Evolutionary conservation across 1,284 basidiomycete species (phyloP).

Genomic region (Rhizopogon parksii): DNA sequence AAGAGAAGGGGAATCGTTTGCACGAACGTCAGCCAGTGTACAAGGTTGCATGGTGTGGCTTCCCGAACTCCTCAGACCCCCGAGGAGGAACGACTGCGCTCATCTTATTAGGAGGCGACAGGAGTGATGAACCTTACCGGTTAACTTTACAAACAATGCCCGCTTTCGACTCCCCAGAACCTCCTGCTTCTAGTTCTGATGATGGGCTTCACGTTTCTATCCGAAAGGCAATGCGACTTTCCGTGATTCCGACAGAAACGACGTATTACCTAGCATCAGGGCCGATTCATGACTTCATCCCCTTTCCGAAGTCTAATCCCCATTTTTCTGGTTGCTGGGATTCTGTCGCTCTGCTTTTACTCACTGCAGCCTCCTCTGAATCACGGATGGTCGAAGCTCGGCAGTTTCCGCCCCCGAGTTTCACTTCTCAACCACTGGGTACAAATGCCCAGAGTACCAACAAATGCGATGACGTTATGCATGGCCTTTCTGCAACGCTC

Average conservation of each 20-base stretch:
- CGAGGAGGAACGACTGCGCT: conserved; percentile 66
- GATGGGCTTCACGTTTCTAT: conserved; percentile 42
- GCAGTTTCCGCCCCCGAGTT: conserved; percentile 51
- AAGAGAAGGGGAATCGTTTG: not conserved
- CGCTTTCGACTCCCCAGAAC: conserved; percentile 55
- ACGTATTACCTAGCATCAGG: conserved; percentile 59
- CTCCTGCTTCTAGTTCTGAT: conserved; percentile 28
- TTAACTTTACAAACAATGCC: conserved; percentile 70
- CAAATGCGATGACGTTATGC: conserved; percentile 13
- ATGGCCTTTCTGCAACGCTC: conserved; percentile 36
- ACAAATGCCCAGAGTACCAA: not conserved
- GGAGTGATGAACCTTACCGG: conserved; percentile 48
- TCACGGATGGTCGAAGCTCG: conserved; percentile 43
- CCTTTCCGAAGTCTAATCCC: conserved; percentile 67
- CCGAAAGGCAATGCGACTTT: conserved; percentile 59
- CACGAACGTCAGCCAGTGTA: conserved; percentile 73
- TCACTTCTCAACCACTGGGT: conserved; percentile 23
- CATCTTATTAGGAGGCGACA: conserved; percentile 69
- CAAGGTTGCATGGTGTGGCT: conserved; percentile 81
- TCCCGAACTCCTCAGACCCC: conserved; percentile 56
- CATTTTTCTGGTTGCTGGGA: conserved; percentile 69
- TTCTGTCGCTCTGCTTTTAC: conserved; percentile 56
- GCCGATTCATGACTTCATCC: conserved; percentile 71
- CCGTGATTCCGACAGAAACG: conserved; percentile 49
- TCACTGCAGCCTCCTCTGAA: conserved; percentile 37